Evolutionary conservation across 306 rosid species (phyloP), one percentile per base, ranked within the genome.

Genomic region (Prunus mira): DNA sequence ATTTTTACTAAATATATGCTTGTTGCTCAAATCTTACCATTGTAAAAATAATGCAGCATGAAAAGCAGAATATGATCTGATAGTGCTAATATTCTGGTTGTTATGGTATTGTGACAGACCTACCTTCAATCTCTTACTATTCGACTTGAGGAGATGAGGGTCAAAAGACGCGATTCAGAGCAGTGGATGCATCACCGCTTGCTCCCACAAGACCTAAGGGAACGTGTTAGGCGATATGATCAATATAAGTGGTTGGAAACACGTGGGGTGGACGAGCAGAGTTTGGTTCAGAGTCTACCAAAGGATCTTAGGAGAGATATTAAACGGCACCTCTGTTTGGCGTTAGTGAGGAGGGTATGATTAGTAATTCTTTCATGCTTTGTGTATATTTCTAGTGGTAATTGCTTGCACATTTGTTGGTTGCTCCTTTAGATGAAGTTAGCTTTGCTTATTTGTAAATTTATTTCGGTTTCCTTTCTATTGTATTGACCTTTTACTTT

Each of bases 181-280:
- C 99, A 95, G 86, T 95, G 99, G 99, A 95, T 95, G 99, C 99
- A 89, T 78, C 99, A 95, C 69, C 97, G 99, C 72, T 83, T 95
- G 81, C 97, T 95, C 76, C 97, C 97, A 25, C 93, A 72, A 52
- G 96, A 88, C 1, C 97, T 95, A 64, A 87, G 97, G 79, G 97
- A 90, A 88, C 89, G 99, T 4, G 99, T 95, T 54, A 90, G 99
- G 77, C 96, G 97, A 57, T 95, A 95, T 73, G 99, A 95, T 84
- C 99, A 95, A 73, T 95, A 95, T 80, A 95, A 95, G 86, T 95
- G 99, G 99, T 72, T 95, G 87, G 99, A 93, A 87, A 92, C 99
- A 20, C 97, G 99, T 1, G 99, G 99, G 5, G 97, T 95, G 68
- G 97, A 95, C 15, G 97, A 95, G 84, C 92, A 95, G 83, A 77